Evolutionary conservation across 2,329 filamentous ascomycete genomes (phyloP), one percentile per base, ranked within the genome.

Genomic region (Alternaria metachromatica): DNA sequence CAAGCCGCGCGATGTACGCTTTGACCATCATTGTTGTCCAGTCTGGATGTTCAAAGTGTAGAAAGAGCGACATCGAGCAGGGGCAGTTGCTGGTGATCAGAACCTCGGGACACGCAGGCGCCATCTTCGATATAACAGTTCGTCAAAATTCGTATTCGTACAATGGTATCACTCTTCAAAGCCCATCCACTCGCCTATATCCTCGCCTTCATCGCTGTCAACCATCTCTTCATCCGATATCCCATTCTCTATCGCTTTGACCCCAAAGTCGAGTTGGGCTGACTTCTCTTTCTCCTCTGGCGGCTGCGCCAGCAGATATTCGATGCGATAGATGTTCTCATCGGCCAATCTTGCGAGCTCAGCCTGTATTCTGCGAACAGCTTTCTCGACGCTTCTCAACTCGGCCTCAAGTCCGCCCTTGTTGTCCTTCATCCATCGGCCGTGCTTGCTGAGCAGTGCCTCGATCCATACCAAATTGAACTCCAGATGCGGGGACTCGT

Each of bases 381-480:
- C 94, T 65, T 94, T 89, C 64, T 93, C 90, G 8, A 97, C 90
- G 30, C 93, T 87, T 37, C 96, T 87, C 67, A 98, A 83, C 80
- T 98, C 96, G 3, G 95, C 87, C 41, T 95, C 93, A 33, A 96
- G 89, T 71, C 91, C 90, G 56, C 88, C 90, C 21, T 91, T 86
- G 78, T 95, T 91, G 37, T 94, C 91, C 62, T 93, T 92, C 72
- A 99, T 86, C 85, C 91, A 95, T 21, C 91, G 86, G 33, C 96
- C 96, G 78, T 98, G 95, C 72, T 89, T 89, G 72, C 92, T 91
- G 62, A 98, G 84, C 10, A 90, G 70, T 1, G 92, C 89, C 79
- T 96, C 92, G 74, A 97, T 92, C 96, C 96, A 99, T 9, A 95
- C 83, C 48, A 99, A 83, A 74, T 96, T 97, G 81, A 98, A 96